Evolutionary conservation across 352 stramenopile species (phyloP).

Genomic region (Phytophthora sansomeana): DNA sequence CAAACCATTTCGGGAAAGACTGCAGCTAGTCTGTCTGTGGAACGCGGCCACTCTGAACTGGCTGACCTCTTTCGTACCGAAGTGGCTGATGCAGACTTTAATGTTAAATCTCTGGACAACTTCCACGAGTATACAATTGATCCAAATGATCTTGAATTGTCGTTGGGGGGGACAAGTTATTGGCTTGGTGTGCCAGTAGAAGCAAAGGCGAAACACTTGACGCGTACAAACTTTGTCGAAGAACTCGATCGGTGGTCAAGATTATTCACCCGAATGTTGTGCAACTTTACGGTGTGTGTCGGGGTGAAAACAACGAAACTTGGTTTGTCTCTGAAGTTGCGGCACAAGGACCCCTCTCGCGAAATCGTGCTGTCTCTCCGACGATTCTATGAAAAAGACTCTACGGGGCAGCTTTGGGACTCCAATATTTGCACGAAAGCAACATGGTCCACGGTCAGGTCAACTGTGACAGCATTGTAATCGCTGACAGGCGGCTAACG

Average conservation of each 20-base stretch:
- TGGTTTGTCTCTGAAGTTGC: constrained; percentile 27
- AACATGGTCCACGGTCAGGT: constrained; percentile 27
- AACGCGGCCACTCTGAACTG: constrained; percentile 2
- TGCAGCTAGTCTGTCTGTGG: not conserved
- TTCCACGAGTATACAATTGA: constrained; percentile 14
- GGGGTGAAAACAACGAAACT: constrained; percentile 5
- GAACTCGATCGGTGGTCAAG: constrained; percentile 28
- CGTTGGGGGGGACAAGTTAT: not conserved
- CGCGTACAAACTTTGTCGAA: constrained; percentile 5
- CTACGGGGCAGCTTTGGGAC: constrained; percentile 29
- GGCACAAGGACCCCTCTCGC: not conserved
- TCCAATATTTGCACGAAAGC: constrained; percentile 38
- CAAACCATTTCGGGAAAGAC: constrained; percentile 2
- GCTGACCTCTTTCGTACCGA: not conserved
- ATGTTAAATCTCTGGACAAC: not conserved
- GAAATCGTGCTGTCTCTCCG: not conserved
- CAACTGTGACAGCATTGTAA: constrained; percentile 16
- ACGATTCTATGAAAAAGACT: constrained; percentile 17
- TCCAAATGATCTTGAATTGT: constrained; percentile 4
- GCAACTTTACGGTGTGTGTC: constrained; percentile 26
- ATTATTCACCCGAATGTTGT: constrained; percentile 27
- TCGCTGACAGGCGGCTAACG: constrained; percentile 13
- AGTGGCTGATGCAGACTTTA: not conserved
- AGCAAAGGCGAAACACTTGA: not conserved
- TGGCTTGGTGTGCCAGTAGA: constrained; percentile 13